A percentile compares a stretch with the other conserved stretches of the same genome.
Conservation (phyloP, 768 basidiomycete species). For the Auriscalpium microsporum region DNA sequence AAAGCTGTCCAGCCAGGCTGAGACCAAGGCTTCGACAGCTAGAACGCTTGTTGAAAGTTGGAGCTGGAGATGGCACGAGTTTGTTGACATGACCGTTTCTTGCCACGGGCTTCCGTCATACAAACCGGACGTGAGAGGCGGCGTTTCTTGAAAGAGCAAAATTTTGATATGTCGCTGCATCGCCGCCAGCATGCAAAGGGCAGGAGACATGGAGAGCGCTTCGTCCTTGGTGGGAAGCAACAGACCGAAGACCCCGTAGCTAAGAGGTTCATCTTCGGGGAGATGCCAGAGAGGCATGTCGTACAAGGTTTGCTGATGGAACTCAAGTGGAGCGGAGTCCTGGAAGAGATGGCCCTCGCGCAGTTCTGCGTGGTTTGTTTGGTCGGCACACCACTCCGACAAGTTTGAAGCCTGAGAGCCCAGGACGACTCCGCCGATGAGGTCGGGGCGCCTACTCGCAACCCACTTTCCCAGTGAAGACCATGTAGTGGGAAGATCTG, state of each 20-base stretch:
- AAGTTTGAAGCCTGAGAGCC: constrained; percentile 18
- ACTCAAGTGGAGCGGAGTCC: neutral
- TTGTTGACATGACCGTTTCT: constrained; percentile 3
- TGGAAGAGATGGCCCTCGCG: neutral
- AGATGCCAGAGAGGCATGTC: neutral
- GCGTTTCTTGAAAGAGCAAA: constrained; percentile 6
- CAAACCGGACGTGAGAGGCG: neutral
- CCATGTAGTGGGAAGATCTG: constrained; percentile 19
- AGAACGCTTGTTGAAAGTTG: neutral
- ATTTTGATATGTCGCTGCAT: constrained; percentile 10
- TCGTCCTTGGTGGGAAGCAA: constrained; percentile 8
- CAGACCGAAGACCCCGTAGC: constrained; percentile 4
- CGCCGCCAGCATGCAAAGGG: constrained; percentile 6
- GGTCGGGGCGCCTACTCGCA: constrained; percentile 20
- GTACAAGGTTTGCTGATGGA: neutral
- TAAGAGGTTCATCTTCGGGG: neutral
- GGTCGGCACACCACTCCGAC: constrained; percentile 9
- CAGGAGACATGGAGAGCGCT: constrained; percentile 9
- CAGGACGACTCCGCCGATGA: constrained; percentile 33
- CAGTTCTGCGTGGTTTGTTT: neutral
- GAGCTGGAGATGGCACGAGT: constrained; percentile 3
- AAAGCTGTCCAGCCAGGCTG: constrained; percentile 13
- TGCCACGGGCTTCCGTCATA: neutral
- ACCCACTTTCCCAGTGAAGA: constrained; percentile 20
- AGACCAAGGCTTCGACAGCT: neutral